Base-by-base conservation (phyloP, 139 green algal species). In the Haematococcus sp. region DNA sequence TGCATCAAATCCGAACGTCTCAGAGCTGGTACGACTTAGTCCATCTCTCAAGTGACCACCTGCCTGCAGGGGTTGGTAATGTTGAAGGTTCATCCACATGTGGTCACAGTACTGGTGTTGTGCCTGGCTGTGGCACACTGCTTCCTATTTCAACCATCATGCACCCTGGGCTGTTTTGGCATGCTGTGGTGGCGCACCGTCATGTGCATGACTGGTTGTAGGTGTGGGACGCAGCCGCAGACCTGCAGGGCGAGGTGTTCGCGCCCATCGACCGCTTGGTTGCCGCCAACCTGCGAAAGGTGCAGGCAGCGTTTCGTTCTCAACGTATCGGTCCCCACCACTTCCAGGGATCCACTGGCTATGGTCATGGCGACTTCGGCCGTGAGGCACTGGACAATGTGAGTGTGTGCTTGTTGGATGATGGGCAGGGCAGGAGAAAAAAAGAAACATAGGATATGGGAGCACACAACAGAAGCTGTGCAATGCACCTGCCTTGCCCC, bases 341-440 rank as follows among this genome's bases (percentile, higher is more conserved):
- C 76, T 98, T 98, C 74, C 60, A 78, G 3, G 94, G 94, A 20
- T 94, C 90, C 25, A 98, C 91, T 35, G 94, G 94, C 2, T 98
- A 98, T 73, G 94, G 94, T 0, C 92, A 98, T 71, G 92, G 90
- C 0, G 94, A 98, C 83, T 74, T 94, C 27, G 94, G 94, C 5
- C 72, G 94, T 1, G 86, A 91, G 43, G 88, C 90, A 3, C 84
- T 98, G 28, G 94, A 98, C 78, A 76, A 86, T 15, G 89, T 91
- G 54, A 33, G 71, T n/a, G 20, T 68, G 43, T 59, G 56, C 1
- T 11, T 20, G 28, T 20, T 40, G 73, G 13, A 3, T 33, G 23
- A n/a, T 17, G 23, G 33, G 49, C 27, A 20, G 68, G 32, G 35
- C 23, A 54, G 68, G 2, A 43, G 20, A 9, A 28, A 20, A 28